phyloP scores from a whole-genome alignment of 2,329 filamentous ascomycete genomes.

The Aspergillus eucalypticola region DNA sequence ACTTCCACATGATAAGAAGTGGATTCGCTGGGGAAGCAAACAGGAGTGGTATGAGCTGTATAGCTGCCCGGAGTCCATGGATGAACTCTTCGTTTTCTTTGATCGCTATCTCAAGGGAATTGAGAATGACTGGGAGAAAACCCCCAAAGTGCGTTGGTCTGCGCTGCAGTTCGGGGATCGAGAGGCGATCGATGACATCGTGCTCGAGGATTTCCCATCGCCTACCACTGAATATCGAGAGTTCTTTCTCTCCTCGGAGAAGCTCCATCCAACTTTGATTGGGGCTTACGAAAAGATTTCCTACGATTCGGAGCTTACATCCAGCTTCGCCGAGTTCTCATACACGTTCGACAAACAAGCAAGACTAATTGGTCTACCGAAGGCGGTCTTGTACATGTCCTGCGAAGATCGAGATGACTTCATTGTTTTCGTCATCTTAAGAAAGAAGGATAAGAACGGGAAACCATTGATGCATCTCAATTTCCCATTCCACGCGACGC shows the following conservation, averaged over 20 bases:
- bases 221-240: conserved; percentile 37
- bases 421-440: conserved; percentile 46
- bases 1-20: conserved; percentile 43
- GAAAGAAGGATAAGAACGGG: conserved; percentile 48
- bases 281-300: too few species aligned
- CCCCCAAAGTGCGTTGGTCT: conserved; percentile 48
- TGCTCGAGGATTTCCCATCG: conserved; percentile 37
- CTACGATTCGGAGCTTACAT: neutral
- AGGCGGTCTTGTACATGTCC: conserved; percentile 51
- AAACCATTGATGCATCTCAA: conserved; percentile 47
- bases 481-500: conserved; percentile 43
- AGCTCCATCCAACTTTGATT: neutral
- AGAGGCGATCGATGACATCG: conserved; percentile 32
- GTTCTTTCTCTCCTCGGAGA: conserved; percentile 30
- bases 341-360: conserved; percentile 44
- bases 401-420: conserved; percentile 47
- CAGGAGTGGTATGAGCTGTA: conserved; percentile 53
- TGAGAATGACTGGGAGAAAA: conserved; percentile 51
- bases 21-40: conserved; percentile 43
- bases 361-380: conserved; percentile 49
- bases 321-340: conserved; percentile 33
- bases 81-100: conserved; percentile 49
- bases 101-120: conserved; percentile 48
- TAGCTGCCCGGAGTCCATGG: conserved; percentile 31
- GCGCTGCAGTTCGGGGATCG: conserved; percentile 40